A percentile compares a stretch with the other conserved stretches of the same genome.
phyloP scores from a whole-genome alignment of 2,329 filamentous ascomycete species.

The Colletotrichum brevisporum region DNA sequence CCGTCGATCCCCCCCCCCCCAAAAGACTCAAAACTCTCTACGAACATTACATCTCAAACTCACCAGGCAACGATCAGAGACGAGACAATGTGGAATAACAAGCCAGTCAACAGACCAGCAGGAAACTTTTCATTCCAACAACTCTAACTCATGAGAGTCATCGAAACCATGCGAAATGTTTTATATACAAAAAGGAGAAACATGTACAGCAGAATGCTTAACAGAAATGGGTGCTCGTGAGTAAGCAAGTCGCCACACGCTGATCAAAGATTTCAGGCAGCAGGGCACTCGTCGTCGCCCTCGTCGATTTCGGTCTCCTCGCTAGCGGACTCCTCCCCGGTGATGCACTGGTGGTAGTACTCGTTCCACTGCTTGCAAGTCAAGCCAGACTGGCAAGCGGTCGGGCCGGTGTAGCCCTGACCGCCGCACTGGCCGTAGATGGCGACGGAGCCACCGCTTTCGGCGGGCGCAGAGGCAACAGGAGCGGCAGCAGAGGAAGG shows the following conservation, averaged over 20 bases:
- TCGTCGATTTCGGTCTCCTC: background rate
- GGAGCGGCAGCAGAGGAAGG: background rate
- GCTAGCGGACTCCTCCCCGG: background rate
- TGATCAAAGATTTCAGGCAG: background rate
- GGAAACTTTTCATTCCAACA: background rate
- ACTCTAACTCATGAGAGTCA: background rate
- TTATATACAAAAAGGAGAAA: slow-evolving; percentile 21
- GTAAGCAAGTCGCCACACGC: background rate
- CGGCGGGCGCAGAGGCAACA: background rate
- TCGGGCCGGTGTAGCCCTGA: slow-evolving; percentile 52
- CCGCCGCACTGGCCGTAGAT: slow-evolving; percentile 56
- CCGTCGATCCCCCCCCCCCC: too few relatives aligned
- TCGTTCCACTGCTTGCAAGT: slow-evolving; percentile 33
- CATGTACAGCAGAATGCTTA: slow-evolving; percentile 27
- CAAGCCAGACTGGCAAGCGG: slow-evolving; percentile 49
- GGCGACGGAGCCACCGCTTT: slow-evolving; percentile 40
- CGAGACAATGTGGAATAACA: background rate
- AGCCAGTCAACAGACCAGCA: background rate
- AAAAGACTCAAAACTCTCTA: too few relatives aligned
- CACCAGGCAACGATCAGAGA: background rate
- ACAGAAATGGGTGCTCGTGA: background rate
- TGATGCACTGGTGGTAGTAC: slow-evolving; percentile 57
- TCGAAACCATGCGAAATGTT: background rate
- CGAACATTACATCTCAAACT: too few relatives aligned
- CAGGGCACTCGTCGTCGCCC: background rate